Evolutionary conservation across 2,329 filamentous ascomycete species (phyloP).

Genomic region (Sarocladium oryzae): DNA sequence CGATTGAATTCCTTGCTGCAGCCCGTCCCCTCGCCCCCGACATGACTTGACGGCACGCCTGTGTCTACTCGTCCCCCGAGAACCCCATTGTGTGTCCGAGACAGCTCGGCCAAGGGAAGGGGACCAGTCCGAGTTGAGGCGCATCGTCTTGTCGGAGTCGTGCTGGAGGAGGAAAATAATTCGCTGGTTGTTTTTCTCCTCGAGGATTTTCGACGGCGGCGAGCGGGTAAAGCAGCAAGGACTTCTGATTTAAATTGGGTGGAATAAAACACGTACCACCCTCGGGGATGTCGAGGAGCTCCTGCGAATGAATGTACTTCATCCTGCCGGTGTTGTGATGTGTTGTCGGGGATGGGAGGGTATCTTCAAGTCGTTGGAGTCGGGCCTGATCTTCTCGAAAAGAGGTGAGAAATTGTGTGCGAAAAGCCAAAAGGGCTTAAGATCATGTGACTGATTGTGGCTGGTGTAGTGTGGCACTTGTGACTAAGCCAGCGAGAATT

Average conservation of each 20-base stretch:
- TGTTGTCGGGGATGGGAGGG: conserved; percentile 36
- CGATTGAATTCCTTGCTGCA: not conserved
- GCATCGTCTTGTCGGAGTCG: conserved; percentile 1
- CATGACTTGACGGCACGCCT: not conserved
- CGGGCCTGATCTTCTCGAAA: conserved; percentile 26
- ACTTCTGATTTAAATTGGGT: not conserved
- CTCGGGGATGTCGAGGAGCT: conserved; percentile 92
- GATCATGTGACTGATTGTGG: conserved; percentile 21
- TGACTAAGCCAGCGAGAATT: not conserved
- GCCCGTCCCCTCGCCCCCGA: not conserved
- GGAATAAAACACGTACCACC: conserved; percentile 66
- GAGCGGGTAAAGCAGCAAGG: conserved; percentile 7
- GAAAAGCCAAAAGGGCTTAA: conserved; percentile 33
- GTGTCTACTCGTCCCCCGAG: not conserved
- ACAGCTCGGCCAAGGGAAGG: not conserved
- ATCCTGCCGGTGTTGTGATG: conserved; percentile 67
- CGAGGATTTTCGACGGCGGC: not conserved
- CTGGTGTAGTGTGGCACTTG: not conserved
- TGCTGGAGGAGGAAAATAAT: not conserved
- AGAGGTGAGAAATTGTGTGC: conserved; percentile 7
- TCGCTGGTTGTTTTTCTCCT: no score
- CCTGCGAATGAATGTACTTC: conserved; percentile 99
- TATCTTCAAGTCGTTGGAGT: conserved; percentile 28
- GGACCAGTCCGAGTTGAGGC: not conserved
- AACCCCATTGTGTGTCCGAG: not conserved